Evolutionary conservation across 352 stramenopile genomes (phyloP).

Genomic region (Phytophthora pluvialis): DNA sequence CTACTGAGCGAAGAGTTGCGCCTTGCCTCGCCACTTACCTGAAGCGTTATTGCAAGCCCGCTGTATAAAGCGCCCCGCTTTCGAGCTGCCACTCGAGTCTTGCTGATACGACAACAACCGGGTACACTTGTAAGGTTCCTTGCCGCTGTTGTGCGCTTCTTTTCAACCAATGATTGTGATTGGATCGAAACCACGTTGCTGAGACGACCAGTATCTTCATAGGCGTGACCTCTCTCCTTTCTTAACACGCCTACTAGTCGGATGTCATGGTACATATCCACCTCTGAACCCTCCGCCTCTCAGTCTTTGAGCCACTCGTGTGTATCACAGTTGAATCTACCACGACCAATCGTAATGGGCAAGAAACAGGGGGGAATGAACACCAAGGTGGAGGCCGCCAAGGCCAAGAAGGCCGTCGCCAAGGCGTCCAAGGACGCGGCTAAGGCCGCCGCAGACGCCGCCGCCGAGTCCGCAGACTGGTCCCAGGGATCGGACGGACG

Average conservation of each 20-base stretch:
- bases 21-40: no score
- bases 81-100: no score
- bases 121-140: neutral
- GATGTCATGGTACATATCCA: slow-evolving; percentile 8
- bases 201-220: slow-evolving; percentile 6
- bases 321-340: slow-evolving; percentile 9
- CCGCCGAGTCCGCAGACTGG: slow-evolving; percentile 61
- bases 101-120: no score
- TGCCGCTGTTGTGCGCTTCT: neutral
- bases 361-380: slow-evolving; percentile 67
- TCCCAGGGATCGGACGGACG: slow-evolving; percentile 59
- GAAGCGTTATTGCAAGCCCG: no score
- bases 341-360: slow-evolving; percentile 38
- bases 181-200: slow-evolving; percentile 17
- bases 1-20: no score
- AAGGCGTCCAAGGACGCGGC: slow-evolving; percentile 66
- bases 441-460: slow-evolving; percentile 49
- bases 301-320: neutral
- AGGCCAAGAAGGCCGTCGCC: slow-evolving; percentile 68
- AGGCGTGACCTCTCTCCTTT: neutral
- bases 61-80: no score
- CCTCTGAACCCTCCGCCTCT: neutral
- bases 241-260: neutral
- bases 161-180: slow-evolving; percentile 23
- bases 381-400: slow-evolving; percentile 78